Conservation (phyloP, 208 protist species). For the Trypanosoma vivax region DNA sequence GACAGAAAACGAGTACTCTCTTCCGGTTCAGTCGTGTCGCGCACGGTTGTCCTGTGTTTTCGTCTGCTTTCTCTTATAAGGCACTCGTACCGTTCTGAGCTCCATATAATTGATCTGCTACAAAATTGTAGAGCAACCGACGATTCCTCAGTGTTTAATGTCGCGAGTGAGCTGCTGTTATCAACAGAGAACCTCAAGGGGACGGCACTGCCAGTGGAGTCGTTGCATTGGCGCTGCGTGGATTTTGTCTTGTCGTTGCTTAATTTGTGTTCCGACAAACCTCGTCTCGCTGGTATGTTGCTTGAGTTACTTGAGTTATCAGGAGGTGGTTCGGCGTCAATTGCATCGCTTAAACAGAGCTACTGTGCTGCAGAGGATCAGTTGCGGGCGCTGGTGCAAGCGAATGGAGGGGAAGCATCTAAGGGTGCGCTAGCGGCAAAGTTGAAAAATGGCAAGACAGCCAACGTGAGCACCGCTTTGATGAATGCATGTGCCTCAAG, state of each 20-base stretch:
- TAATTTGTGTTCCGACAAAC: conserved; percentile 2
- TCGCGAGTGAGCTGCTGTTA: conserved; percentile 17
- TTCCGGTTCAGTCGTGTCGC: conserved; percentile 37
- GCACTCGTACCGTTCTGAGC: conserved; percentile 11
- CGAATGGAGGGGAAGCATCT: background rate
- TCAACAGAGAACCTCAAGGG: conserved; percentile 24
- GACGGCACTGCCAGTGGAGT: conserved; percentile 41
- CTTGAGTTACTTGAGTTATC: conserved; percentile 44
- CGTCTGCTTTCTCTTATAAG: conserved; percentile 42
- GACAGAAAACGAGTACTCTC: background rate
- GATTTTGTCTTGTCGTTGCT: conserved; percentile 13
- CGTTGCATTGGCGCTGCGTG: conserved; percentile 36
- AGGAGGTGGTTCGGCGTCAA: conserved; percentile 17
- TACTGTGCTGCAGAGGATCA: conserved; percentile 33
- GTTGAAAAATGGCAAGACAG: background rate
- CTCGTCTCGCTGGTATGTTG: conserved; percentile 26
- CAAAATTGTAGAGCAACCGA: background rate
- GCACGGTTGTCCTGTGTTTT: conserved; percentile 59
- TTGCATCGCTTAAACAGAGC: conserved; percentile 32
- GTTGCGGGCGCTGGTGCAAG: conserved; percentile 9
- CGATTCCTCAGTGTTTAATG: conserved; percentile 10
- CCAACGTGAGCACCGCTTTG: too few species aligned
- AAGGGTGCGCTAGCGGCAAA: background rate
- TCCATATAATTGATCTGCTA: conserved; percentile 8
- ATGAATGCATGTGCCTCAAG: too few species aligned